Evolutionary conservation across 345 rosid genomes (phyloP).

Genomic region (Gossypium australe): DNA sequence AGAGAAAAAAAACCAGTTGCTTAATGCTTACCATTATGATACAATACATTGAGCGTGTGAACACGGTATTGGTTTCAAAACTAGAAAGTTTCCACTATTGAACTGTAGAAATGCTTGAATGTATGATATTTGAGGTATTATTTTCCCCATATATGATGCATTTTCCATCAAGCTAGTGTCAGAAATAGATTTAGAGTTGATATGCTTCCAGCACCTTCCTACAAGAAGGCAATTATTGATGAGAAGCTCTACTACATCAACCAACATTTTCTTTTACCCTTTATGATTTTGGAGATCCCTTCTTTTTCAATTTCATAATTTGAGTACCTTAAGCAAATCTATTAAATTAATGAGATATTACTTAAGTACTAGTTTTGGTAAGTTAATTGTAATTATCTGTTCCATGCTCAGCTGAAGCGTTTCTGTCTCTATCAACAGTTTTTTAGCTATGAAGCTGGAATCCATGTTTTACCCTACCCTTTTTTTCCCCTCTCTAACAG

Average conservation of each 20-base stretch:
- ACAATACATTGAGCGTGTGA: not conserved
- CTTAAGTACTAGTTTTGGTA: not conserved
- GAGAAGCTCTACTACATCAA: not conserved
- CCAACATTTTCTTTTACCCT: not conserved
- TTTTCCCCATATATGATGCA: not conserved
- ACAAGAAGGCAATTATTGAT: not conserved
- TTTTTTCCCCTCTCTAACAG: slow-evolving; percentile 22
- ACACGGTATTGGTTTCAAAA: not conserved
- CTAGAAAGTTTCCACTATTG: not conserved
- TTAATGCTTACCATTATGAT: not conserved
- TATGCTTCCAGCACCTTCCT: not conserved
- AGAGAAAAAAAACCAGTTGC: not conserved
- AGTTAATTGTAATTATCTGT: not conserved
- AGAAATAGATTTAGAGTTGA: not conserved
- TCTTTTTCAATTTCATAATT: not conserved
- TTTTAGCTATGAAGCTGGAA: not conserved
- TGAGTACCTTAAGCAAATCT: not conserved
- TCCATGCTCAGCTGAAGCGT: not conserved
- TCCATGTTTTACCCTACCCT: not conserved
- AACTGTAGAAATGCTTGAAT: not conserved
- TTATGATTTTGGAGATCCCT: slow-evolving; percentile 1
- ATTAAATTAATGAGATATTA: not conserved
- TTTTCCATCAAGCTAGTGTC: not conserved
- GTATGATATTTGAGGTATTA: not conserved
- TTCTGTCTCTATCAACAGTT: not conserved